Conservation (phyloP, 2,329 filamentous ascomycete species). For the Zymoseptoria brevis region DNA sequence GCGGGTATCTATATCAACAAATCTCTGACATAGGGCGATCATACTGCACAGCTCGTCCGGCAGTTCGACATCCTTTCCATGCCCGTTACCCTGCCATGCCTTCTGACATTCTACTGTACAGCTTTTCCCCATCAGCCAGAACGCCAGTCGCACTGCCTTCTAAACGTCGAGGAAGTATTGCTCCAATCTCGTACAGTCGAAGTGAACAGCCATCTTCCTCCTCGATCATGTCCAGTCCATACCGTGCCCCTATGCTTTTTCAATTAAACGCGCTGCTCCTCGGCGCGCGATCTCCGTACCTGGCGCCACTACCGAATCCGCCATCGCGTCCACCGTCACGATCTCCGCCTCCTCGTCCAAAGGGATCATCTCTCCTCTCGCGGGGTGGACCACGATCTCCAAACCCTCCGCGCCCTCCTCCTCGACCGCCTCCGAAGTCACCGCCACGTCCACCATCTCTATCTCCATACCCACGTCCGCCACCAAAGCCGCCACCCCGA, state of each 20-base stretch:
- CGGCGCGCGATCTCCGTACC: neutral
- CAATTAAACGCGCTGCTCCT: neutral
- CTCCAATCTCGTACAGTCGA: neutral
- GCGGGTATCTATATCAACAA: neutral
- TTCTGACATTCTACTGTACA: neutral
- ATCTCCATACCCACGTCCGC: constrained; percentile 10
- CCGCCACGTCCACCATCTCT: constrained; percentile 3
- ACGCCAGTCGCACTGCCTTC: neutral
- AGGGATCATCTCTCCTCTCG: constrained; percentile 5
- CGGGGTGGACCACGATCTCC: neutral
- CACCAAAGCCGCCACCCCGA: constrained; percentile 13
- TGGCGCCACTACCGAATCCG: constrained; percentile 1
- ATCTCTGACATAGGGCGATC: neutral
- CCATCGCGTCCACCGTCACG: constrained; percentile 7
- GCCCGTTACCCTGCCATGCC: neutral
- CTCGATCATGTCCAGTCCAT: neutral
- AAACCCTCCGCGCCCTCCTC: constrained; percentile 2
- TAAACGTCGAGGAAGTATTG: neutral
- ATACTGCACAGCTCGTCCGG: neutral
- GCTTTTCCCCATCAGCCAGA: neutral
- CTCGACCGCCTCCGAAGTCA: constrained; percentile 17
- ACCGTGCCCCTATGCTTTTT: neutral
- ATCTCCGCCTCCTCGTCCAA: constrained; percentile 1
- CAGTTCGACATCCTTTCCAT: neutral
- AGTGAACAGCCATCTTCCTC: neutral